Base-by-base conservation (phyloP, 768 basidiomycete genomes). In the Leccinum subtestaceum region DNA sequence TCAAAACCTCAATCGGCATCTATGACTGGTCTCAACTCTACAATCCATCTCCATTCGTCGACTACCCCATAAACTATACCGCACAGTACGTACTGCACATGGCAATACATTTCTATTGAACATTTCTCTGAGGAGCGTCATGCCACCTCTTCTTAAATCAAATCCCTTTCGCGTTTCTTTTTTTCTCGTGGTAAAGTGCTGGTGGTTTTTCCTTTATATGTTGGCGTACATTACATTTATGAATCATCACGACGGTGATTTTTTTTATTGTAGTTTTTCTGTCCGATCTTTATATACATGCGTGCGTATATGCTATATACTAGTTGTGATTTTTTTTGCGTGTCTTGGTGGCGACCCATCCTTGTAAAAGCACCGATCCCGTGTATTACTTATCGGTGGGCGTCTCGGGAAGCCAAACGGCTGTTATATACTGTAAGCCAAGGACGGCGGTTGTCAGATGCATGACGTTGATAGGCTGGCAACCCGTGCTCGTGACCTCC, bases 21-120 rank as follows among this genome's bases (percentile, higher is more conserved):
- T 70, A 70, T 71, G 68, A 60, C 56, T 59, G 53, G 60, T 53
- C 55, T n/a, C 58, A 56, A 58, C 25, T 34, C 60, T 5, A 46
- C 21, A 17, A 66, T n/a, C 38, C 38, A 38, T 17, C 36, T 15
- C 36, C 36, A 38, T 38, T 7, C 36, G 40, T 10, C 40, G 17
- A 43, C 40, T 43, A 43, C 17, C 40, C 43, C 34, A 63, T 69
- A 71, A 61, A 66, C 63, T 59, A 66, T 56, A 56, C 51, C 54
- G 19, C 64, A 67, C 67, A 53, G 64, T 68, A 72, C 66, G 59
- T 63, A 70, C 52, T 66, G 70, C 63, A 70, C 67, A 72, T 68
- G 70, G 62, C 53, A 43, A 38, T 31, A 57, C 58, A 72, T 66
- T 70, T 70, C 70, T 70, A 70, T 65, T 55, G 43, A 60, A 66